Conservation (phyloP, 1,284 basidiomycete species). For the Blastosporella zonata region DNA sequence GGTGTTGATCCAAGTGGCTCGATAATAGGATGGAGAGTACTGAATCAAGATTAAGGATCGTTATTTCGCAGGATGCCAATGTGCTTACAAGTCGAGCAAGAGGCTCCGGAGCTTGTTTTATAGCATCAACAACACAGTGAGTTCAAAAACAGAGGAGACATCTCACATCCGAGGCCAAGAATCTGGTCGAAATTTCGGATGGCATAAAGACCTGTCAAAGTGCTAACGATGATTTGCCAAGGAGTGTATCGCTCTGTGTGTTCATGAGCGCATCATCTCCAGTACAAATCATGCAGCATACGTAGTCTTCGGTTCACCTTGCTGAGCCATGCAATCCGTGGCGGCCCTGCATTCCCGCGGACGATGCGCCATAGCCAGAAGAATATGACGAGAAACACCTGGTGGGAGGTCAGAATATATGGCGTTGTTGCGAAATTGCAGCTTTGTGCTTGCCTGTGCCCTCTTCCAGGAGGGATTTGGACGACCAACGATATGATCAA, state of each 20-base stretch:
- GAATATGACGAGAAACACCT: conserved; percentile 84
- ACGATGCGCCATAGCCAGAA: conserved; percentile 87
- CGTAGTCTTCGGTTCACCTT: conserved; percentile 57
- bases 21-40: conserved; percentile 93
- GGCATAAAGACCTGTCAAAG: conserved; percentile 83
- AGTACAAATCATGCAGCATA: conserved; percentile 33
- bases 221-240: conserved; percentile 90
- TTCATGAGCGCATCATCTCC: neutral
- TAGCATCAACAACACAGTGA: conserved; percentile 3
- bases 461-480: conserved; percentile 78
- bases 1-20: conserved; percentile 94
- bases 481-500: conserved; percentile 79
- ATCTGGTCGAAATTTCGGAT: conserved; percentile 86
- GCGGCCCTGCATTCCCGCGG: conserved; percentile 66
- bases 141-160: neutral
- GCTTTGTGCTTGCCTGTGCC: conserved; percentile 49
- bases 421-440: neutral
- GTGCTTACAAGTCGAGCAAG: conserved; percentile 75
- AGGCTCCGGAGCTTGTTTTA: conserved; percentile 86
- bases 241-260: conserved; percentile 80
- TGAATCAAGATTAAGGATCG: conserved; percentile 28
- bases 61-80: neutral
- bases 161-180: conserved; percentile 77
- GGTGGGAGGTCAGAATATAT: conserved; percentile 1
- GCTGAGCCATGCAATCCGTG: conserved; percentile 62